Base-by-base conservation (phyloP, 2,329 filamentous ascomycete genomes). In the Tothia fuscella region DNA sequence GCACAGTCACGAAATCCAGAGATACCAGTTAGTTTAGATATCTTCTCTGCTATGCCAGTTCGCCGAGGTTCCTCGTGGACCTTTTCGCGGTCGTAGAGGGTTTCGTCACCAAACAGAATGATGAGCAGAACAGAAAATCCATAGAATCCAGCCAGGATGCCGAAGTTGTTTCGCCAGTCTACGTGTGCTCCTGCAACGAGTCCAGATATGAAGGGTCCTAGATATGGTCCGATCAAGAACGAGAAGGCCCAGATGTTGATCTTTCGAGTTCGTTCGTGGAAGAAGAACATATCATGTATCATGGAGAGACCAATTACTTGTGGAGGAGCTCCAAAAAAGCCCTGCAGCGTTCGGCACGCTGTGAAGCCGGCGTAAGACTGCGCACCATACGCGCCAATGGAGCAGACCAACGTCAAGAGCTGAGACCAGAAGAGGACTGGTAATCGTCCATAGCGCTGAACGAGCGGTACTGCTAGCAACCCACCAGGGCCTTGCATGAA, bases 231-330 rank as follows among this genome's bases (percentile, higher is more conserved):
- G 14, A 49, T 41, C 3, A 50, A 38, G 37, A 49, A 50, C 3
- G 40, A 39, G 5, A 48, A 47, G 7, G 47, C 48, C 56, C 55
- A 59, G 37, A 60, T 51, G 16, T 56, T 57, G 42, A 59, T 53
- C 36, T 56, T 58, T 5, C 57, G 48, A 2, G 57, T 54, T 33
- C 56, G 56, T 40, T 60, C 57, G 34, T 60, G 56, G 47, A 60
- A 59, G 50, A 51, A 60, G 48, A 60, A 60, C 56, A 61, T 54
- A 34, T 61, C 57, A 33, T 61, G 56, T 9, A 61, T 49, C 16
- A 52, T 52, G 14, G 46, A 49, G 13, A 57, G 42, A 14, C 53
- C 53, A 26, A 51, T 48, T 9, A 52, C 51, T 34, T 57, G 55
- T 1, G 52, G 48, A 1, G 50, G 48, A 2, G 55, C 54, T 17